Percentiles rank a stretch among this genome's conserved stretches.
Evolutionary conservation across 108 stramenopile genomes (phyloP).

Genomic region (Pseudonitzschia multistriata): DNA sequence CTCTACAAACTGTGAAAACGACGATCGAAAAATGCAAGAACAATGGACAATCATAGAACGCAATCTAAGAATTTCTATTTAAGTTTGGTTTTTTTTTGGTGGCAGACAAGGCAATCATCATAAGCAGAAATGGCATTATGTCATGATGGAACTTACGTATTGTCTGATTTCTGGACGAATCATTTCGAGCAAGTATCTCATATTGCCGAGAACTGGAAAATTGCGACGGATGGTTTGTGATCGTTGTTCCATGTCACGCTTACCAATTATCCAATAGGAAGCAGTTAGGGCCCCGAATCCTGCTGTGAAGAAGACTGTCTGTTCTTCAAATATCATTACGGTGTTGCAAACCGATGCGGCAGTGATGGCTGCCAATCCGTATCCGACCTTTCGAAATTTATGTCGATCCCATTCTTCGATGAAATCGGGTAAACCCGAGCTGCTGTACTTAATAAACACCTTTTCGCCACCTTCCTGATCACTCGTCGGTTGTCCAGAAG

Average conservation of each 20-base stretch:
- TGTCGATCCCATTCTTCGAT: constrained; percentile 62
- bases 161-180: constrained; percentile 42
- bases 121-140: neutral
- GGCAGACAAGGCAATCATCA: neutral
- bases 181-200: constrained; percentile 79
- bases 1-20: constrained; percentile 54
- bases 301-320: constrained; percentile 17
- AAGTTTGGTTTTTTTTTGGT: no score
- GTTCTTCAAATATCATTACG: neutral
- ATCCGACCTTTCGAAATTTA: constrained; percentile 56
- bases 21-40: constrained; percentile 7
- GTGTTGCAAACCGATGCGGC: constrained; percentile 6
- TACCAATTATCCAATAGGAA: constrained; percentile 74
- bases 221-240: constrained; percentile 75
- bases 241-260: constrained; percentile 67
- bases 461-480: constrained; percentile 2
- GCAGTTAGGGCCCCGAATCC: constrained; percentile 24
- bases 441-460: constrained; percentile 7
- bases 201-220: constrained; percentile 83
- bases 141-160: neutral
- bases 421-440: constrained; percentile 53
- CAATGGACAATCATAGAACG: neutral
- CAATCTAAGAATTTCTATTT: no score
- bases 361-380: constrained; percentile 37
- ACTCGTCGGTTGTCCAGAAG: constrained; percentile 3